A percentile compares a stretch with the other conserved stretches of the same genome.
Evolutionary conservation across 2,329 filamentous ascomycete species (phyloP).

Genomic region (Helminthosporium solani): DNA sequence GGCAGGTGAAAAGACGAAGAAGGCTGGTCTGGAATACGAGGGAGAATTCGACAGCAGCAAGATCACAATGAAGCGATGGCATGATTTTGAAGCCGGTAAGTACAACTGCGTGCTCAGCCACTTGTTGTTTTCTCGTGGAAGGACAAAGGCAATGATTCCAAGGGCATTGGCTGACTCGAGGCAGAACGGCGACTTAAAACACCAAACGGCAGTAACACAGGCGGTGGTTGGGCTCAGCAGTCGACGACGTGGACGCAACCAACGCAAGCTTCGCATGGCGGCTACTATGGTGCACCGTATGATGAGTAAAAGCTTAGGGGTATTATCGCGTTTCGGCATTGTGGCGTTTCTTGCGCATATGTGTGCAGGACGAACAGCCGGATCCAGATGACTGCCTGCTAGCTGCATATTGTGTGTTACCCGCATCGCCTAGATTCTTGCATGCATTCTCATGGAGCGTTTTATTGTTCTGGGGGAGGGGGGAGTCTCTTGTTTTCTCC

Average conservation of each 20-base stretch:
- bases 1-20: constrained; percentile 83
- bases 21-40: constrained; percentile 81
- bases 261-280: constrained; percentile 37
- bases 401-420: constrained; percentile 9
- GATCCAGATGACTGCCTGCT: constrained; percentile 23
- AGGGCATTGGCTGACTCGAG: constrained; percentile 27
- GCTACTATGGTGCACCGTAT: constrained; percentile 41
- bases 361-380: constrained; percentile 17
- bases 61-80: constrained; percentile 99
- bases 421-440: constrained; percentile 10
- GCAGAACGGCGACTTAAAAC: constrained; percentile 47
- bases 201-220: constrained; percentile 14
- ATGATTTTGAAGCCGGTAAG: constrained; percentile 80
- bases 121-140: constrained; percentile 3
- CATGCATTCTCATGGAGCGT: constrained; percentile 15
- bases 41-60: constrained; percentile 98
- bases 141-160: too few species aligned
- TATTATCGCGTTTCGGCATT: constrained; percentile 18
- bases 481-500: constrained; percentile 1
- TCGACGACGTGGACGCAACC: constrained; percentile 35
- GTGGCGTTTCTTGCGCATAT: constrained; percentile 31
- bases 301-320: constrained; percentile 29
- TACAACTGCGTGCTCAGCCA: constrained; percentile 8
- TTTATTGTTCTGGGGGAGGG: constrained; percentile 1
- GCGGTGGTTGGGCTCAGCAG: constrained; percentile 40